Percentiles rank a stretch among this genome's conserved stretches.
Evolutionary conservation across 2,329 filamentous ascomycete genomes (phyloP).

Genomic region (Aureobasidium uvarum): DNA sequence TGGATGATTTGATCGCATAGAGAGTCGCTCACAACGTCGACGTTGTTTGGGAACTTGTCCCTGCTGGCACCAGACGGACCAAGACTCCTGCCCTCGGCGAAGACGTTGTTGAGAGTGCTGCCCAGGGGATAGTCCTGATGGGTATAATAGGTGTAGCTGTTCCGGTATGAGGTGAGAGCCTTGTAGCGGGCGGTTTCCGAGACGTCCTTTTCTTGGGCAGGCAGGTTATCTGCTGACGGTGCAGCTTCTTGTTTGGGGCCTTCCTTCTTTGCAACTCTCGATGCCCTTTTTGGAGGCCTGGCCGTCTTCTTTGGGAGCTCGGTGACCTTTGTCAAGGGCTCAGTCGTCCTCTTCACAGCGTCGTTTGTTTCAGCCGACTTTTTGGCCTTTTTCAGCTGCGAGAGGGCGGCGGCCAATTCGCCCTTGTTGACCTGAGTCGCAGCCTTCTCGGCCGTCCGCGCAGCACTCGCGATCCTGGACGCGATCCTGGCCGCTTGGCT

Average conservation of each 20-base stretch:
- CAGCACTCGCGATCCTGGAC: not conserved
- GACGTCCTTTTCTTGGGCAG: not conserved
- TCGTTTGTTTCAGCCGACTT: not conserved
- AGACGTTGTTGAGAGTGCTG: conserved; percentile 9
- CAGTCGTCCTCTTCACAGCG: too few species aligned
- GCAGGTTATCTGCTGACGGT: not conserved
- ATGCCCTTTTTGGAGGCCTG: not conserved
- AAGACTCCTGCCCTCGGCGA: not conserved
- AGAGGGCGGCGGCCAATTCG: not conserved
- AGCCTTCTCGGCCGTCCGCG: conserved; percentile 5
- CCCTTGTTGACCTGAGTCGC: not conserved
- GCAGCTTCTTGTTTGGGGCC: not conserved
- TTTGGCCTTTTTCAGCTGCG: conserved; percentile 1
- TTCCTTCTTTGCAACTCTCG: not conserved
- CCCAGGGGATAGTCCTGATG: conserved; percentile 21
- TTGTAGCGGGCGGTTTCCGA: not conserved
- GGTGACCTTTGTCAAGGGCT: not conserved
- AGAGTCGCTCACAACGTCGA: conserved; percentile 44
- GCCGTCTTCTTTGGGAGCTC: not conserved
- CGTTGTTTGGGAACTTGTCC: conserved; percentile 15
- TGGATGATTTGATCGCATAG: conserved; percentile 64
- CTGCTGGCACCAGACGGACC: not conserved
- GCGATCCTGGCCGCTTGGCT: not conserved
- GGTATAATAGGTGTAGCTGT: not conserved
- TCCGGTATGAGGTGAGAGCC: conserved; percentile 1